These are phyloP conservation scores for Ogataea populi-albae DNA, from an alignment of 805 yeast genomes.

Conservation along the genomic window DNA sequence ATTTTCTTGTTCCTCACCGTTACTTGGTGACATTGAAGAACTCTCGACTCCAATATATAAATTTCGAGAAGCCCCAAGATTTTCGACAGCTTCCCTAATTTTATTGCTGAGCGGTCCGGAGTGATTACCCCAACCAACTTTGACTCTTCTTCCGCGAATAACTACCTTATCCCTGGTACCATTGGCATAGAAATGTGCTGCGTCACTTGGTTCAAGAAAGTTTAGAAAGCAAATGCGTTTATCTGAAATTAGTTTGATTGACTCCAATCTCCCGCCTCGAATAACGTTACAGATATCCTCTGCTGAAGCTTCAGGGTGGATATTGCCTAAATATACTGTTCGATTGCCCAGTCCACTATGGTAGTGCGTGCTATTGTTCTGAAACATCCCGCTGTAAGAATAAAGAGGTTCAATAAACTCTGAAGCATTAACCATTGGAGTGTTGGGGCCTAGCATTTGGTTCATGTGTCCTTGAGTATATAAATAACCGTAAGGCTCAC, in stretches of 20 bases:
- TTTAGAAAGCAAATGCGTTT: conserved; percentile 67
- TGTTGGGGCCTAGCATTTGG: background rate
- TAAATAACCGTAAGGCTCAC: conserved; percentile 2
- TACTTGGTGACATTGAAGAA: conserved; percentile 33
- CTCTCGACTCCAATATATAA: conserved; percentile 64
- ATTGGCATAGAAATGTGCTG: conserved; percentile 63
- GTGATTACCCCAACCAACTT: conserved; percentile 72
- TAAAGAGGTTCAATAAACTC: background rate
- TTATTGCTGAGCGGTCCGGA: conserved; percentile 59
- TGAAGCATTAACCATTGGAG: background rate
- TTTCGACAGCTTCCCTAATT: conserved; percentile 55
- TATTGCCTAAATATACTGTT: conserved; percentile 65
- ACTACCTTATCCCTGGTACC: conserved; percentile 48
- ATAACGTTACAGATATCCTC: conserved; percentile 77
- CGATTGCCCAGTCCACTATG: conserved; percentile 44
- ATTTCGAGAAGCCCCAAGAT: conserved; percentile 71
- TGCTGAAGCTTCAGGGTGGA: conserved; percentile 59
- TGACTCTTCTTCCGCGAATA: conserved; percentile 58
- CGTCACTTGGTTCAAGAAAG: conserved; percentile 61
- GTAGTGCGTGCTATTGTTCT: background rate
- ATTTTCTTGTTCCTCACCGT: conserved; percentile 31
- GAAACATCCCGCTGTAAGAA: background rate
- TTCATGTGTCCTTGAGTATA: background rate
- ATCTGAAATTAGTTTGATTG: conserved; percentile 46
- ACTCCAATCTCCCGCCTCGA: conserved; percentile 73